phyloP scores from a whole-genome alignment of 129 eudicot species.

The Lactuca saligna region DNA sequence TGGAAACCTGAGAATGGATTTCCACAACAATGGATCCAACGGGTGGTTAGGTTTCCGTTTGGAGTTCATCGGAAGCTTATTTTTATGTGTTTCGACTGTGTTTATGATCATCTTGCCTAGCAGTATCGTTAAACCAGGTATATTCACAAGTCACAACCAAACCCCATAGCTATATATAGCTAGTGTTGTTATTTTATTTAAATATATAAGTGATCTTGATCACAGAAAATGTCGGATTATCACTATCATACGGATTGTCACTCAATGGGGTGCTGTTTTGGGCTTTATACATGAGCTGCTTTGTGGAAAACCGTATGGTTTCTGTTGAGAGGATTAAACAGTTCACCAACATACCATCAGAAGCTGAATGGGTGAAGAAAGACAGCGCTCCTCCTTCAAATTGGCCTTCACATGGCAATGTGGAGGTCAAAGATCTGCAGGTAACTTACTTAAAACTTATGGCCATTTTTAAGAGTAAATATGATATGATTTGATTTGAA shows the following conservation, averaged over 20 bases:
- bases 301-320: slow-evolving; percentile 84
- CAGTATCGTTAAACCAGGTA: slow-evolving; percentile 90
- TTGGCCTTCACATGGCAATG: slow-evolving; percentile 84
- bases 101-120: slow-evolving; percentile 87
- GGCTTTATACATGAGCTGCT: slow-evolving; percentile 72
- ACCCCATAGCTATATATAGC: not conserved
- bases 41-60: slow-evolving; percentile 93
- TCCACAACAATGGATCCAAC: slow-evolving; percentile 80
- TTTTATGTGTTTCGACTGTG: slow-evolving; percentile 81
- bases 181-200: slow-evolving; percentile 3
- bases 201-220: not conserved
- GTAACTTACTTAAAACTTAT: slow-evolving; percentile 28
- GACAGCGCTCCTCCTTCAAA: slow-evolving; percentile 59
- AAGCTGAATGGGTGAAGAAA: slow-evolving; percentile 70
- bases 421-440: slow-evolving; percentile 78
- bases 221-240: slow-evolving; percentile 79
- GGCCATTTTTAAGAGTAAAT: not conserved
- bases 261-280: slow-evolving; percentile 58
- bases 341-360: slow-evolving; percentile 72
- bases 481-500: not conserved
- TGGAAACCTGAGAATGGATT: slow-evolving; percentile 74
- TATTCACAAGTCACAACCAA: not conserved
- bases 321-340: slow-evolving; percentile 95
- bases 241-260: slow-evolving; percentile 83
- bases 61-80: slow-evolving; percentile 84